These are phyloP conservation scores for Stropharia rugosoannulata DNA, from an alignment of 768 basidiomycete species.

Conservation along the genomic window DNA sequence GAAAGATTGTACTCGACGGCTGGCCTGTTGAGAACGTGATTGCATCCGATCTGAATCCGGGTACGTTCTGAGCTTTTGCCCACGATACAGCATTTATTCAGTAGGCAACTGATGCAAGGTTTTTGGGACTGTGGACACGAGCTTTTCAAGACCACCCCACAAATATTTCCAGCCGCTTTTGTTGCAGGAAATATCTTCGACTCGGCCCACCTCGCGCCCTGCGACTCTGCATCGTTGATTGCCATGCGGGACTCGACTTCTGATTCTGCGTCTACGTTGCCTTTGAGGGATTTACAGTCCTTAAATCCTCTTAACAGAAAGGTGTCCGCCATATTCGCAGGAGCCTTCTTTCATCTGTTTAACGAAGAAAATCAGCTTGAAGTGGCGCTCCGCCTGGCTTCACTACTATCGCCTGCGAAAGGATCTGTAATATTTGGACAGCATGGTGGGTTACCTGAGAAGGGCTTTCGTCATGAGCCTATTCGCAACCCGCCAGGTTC, in stretches of 20 bases:
- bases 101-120: constrained; percentile 27
- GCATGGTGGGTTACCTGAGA: constrained; percentile 34
- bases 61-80: not conserved
- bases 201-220: constrained; percentile 36
- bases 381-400: constrained; percentile 27
- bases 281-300: constrained; percentile 16
- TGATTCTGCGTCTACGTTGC: constrained; percentile 6
- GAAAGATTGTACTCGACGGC: constrained; percentile 38
- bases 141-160: constrained; percentile 51
- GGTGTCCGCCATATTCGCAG: constrained; percentile 44
- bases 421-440: constrained; percentile 35
- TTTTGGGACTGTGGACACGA: constrained; percentile 65
- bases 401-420: constrained; percentile 30
- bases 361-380: constrained; percentile 27
- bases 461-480: constrained; percentile 20
- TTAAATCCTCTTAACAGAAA: constrained; percentile 36
- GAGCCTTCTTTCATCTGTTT: constrained; percentile 38
- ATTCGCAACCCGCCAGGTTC: not conserved
- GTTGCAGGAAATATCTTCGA: constrained; percentile 56
- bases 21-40: constrained; percentile 33
- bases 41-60: not conserved
- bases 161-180: constrained; percentile 54
- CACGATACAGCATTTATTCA: not conserved
- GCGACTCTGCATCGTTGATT: constrained; percentile 19
- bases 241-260: constrained; percentile 9